These are phyloP conservation scores for Nakazawaea peltata DNA, from an alignment of 805 yeast species.

Conservation along the genomic window DNA sequence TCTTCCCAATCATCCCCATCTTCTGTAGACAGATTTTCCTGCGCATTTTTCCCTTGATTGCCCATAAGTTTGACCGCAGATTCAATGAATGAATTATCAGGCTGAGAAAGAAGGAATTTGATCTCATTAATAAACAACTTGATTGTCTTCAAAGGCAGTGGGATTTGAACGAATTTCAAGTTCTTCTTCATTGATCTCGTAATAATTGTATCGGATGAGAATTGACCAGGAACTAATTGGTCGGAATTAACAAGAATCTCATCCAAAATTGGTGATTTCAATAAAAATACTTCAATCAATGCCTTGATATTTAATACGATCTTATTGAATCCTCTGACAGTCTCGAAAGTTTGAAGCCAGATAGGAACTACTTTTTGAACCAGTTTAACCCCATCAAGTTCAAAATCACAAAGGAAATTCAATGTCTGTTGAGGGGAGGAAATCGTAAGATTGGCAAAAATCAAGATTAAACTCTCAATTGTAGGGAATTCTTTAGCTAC, in stretches of 20 bases:
- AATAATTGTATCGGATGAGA: conserved; percentile 41
- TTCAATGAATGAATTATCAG: conserved; percentile 25
- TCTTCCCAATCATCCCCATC: conserved; percentile 67
- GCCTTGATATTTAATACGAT: conserved; percentile 67
- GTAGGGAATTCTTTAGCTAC: conserved; percentile 64
- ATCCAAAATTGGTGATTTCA: conserved; percentile 47
- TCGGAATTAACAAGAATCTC: conserved; percentile 69
- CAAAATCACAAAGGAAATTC: conserved; percentile 43
- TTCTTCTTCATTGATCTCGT: conserved; percentile 79
- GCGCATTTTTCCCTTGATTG: conserved; percentile 29
- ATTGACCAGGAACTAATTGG: conserved; percentile 38
- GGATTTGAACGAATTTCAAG: conserved; percentile 53
- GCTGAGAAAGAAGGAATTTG: conserved; percentile 50
- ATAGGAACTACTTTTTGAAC: conserved; percentile 36
- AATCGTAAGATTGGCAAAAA: conserved; percentile 65
- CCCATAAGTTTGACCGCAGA: conserved; percentile 10
- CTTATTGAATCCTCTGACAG: conserved; percentile 68
- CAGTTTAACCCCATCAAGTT: conserved; percentile 17
- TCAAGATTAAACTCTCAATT: conserved; percentile 66
- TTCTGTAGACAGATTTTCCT: conserved; percentile 62
- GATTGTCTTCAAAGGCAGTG: conserved; percentile 66
- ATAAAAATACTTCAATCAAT: conserved; percentile 52
- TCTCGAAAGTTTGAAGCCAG: conserved; percentile 81
- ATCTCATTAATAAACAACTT: conserved; percentile 66
- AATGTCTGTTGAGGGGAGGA: conserved; percentile 57